A percentile compares a stretch with the other conserved stretches of the same genome.
Conservation (phyloP, 2,329 filamentous ascomycete species). For the Diplodia mutila region DNA sequence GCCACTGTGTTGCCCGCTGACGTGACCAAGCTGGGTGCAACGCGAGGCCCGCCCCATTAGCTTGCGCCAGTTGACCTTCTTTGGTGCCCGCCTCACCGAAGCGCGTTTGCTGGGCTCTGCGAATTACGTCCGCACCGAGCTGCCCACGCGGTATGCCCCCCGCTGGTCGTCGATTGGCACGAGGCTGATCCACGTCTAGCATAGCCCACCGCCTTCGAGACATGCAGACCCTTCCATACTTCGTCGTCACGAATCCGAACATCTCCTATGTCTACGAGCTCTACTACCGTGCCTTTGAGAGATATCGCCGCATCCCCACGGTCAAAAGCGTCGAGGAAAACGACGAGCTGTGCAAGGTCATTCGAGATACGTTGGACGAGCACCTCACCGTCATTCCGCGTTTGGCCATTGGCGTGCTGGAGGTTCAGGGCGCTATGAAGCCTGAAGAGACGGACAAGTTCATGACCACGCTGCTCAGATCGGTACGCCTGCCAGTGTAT, state of each 20-base stretch:
- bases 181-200: slow-evolving; percentile 48
- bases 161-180: not conserved
- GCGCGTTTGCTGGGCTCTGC: slow-evolving; percentile 87
- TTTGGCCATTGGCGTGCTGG: slow-evolving; percentile 89
- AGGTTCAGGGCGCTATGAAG: slow-evolving; percentile 82
- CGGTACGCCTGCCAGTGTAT: slow-evolving; percentile 53
- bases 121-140: slow-evolving; percentile 95
- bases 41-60: slow-evolving; percentile 94
- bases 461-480: slow-evolving; percentile 91
- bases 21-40: slow-evolving; percentile 75
- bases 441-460: slow-evolving; percentile 84
- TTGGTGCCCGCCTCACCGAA: slow-evolving; percentile 91
- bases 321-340: slow-evolving; percentile 88
- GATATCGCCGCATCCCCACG: slow-evolving; percentile 80
- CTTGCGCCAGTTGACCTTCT: slow-evolving; percentile 94
- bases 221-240: slow-evolving; percentile 95
- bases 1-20: slow-evolving; percentile 27
- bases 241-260: slow-evolving; percentile 93
- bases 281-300: slow-evolving; percentile 96
- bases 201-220: slow-evolving; percentile 93
- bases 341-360: slow-evolving; percentile 78
- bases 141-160: slow-evolving; percentile 72
- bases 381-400: slow-evolving; percentile 94
- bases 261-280: slow-evolving; percentile 94
- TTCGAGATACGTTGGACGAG: slow-evolving; percentile 78